Evolutionary conservation across 192 early-diverging fungal genomes (phyloP).

Genomic region (Jimgerdemannia lactiflua): DNA sequence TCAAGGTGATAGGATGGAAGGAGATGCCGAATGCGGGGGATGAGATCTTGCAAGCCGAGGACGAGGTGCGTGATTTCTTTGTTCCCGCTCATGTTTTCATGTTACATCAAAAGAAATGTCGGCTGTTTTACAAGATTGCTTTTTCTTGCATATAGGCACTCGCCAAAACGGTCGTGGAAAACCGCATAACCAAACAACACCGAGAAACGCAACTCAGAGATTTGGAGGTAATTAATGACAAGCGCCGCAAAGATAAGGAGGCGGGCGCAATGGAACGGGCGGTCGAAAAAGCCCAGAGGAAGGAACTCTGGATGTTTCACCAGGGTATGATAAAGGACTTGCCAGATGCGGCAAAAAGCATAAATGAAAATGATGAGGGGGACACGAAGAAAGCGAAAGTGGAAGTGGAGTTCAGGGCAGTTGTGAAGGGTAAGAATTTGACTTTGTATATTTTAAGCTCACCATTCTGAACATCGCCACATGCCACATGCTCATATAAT

Average conservation of each 20-base stretch:
- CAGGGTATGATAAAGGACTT: constrained; percentile 52
- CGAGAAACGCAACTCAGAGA: constrained; percentile 57
- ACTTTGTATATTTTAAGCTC: not conserved
- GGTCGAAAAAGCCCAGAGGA: constrained; percentile 49
- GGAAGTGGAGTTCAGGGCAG: constrained; percentile 47
- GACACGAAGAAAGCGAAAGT: constrained; percentile 33
- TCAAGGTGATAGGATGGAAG: constrained; percentile 92
- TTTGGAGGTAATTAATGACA: constrained; percentile 76
- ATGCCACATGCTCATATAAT: not conserved
- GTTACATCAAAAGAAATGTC: not conserved
- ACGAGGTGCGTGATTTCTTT: constrained; percentile 35
- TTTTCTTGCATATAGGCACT: constrained; percentile 41
- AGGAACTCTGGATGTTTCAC: constrained; percentile 65
- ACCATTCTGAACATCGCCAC: constrained; percentile 3
- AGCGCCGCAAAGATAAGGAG: constrained; percentile 53
- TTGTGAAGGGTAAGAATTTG: constrained; percentile 62
- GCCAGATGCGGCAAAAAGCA: constrained; percentile 43
- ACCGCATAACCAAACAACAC: constrained; percentile 61
- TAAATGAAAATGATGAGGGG: not conserved
- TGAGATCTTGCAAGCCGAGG: constrained; percentile 72
- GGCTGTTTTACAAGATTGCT: not conserved
- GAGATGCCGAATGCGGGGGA: constrained; percentile 91
- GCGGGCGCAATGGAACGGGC: constrained; percentile 48
- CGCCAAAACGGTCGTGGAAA: constrained; percentile 74
- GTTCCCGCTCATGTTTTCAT: not conserved